Percentiles rank a stretch among this genome's conserved stretches.
phyloP scores from a whole-genome alignment of 2,329 filamentous ascomycete genomes.

The Metarhizium rileyi region DNA sequence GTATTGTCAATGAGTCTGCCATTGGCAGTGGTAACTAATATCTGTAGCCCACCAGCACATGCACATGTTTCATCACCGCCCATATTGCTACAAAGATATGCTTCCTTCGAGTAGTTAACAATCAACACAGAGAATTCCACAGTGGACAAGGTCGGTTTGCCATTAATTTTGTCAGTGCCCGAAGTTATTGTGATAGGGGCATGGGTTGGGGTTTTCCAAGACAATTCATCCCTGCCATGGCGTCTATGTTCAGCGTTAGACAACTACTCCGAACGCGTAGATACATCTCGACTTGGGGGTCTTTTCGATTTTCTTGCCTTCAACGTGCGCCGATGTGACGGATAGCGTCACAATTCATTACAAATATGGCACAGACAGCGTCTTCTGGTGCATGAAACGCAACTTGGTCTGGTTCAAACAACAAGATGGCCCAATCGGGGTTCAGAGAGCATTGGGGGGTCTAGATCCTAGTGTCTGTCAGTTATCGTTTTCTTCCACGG shows the following conservation, averaged over 20 bases:
- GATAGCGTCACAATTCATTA: background rate
- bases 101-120: background rate
- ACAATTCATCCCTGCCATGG: background rate
- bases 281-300: background rate
- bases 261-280: background rate
- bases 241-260: background rate
- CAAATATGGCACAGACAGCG: background rate
- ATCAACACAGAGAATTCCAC: background rate
- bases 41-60: background rate
- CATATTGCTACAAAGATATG: background rate
- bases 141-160: background rate
- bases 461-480: constrained; percentile 8
- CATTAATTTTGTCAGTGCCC: background rate
- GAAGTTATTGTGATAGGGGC: background rate
- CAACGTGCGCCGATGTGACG: background rate
- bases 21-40: background rate
- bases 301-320: background rate
- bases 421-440: constrained; percentile 1
- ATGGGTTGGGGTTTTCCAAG: background rate
- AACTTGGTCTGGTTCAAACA: background rate
- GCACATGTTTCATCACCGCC: background rate
- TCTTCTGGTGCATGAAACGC: background rate
- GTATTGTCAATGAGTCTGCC: background rate
- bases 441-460: background rate
- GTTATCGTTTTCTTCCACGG: constrained; percentile 6